Conservation (phyloP, 805 yeast genomes). For the Cyberlindnera maclurae region DNA sequence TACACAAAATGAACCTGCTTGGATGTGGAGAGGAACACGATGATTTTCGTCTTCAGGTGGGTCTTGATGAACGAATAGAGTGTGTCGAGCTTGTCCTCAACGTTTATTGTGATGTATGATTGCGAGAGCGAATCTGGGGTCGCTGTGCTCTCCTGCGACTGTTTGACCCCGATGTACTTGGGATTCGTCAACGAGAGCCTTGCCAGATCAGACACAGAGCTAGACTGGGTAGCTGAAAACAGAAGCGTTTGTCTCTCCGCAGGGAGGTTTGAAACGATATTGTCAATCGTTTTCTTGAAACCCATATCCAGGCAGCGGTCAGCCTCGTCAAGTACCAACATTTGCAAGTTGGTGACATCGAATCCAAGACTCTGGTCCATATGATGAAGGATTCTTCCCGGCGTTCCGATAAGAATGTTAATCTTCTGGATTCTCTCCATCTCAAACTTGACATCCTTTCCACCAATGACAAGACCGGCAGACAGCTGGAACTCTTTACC, state of each 20-base stretch:
- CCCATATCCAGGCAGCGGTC: constrained; percentile 81
- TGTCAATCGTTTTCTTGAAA: constrained; percentile 61
- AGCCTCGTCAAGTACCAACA: constrained; percentile 87
- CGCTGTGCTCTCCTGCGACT: constrained; percentile 50
- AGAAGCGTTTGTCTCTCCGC: constrained; percentile 88
- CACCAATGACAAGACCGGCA: constrained; percentile 61
- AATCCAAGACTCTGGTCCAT: constrained; percentile 54
- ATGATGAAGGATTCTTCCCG: constrained; percentile 83
- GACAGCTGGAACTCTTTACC: constrained; percentile 53
- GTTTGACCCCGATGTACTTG: constrained; percentile 76
- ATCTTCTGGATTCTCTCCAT: constrained; percentile 58
- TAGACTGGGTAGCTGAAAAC: constrained; percentile 88
- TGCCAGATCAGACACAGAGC: constrained; percentile 78
- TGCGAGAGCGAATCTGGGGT: constrained; percentile 87
- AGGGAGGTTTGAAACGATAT: constrained; percentile 67
- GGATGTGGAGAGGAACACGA: constrained; percentile 68
- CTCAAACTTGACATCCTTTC: constrained; percentile 66
- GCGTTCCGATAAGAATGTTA: constrained; percentile 83
- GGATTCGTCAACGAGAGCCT: constrained; percentile 91
- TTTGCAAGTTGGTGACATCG: constrained; percentile 57
- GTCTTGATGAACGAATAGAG: constrained; percentile 62
- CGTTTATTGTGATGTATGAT: constrained; percentile 61
- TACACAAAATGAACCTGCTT: constrained; percentile 37
- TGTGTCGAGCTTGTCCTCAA: constrained; percentile 78
- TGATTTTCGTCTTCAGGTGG: constrained; percentile 82